Base-by-base conservation (phyloP, 2,329 filamentous ascomycete species). In the Arthrobotrys pseudoclavata region DNA sequence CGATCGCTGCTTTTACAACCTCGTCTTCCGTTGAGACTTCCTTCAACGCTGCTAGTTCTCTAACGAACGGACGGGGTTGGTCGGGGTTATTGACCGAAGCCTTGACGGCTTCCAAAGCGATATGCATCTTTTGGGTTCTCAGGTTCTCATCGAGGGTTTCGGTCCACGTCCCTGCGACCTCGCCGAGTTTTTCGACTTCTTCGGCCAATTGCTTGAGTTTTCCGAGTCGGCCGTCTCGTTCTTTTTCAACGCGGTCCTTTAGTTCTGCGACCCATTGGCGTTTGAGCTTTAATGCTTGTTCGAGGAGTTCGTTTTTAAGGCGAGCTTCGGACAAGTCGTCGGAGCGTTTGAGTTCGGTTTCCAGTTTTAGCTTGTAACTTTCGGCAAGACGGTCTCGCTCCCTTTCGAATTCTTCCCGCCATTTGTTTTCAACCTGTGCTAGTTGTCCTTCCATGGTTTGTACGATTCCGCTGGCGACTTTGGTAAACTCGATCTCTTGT, bases 51-150 rank as follows among this genome's bases (percentile, higher is more conserved):
- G 97, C 93, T 13, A 99, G 90, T 86, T 99, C 96, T 79, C 91
- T 90, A 82, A 97, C 89, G 84, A 99, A 99, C 3, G 96, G 96
- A 48, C 89, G 88, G 20, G 95, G 92, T 81, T 90, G 88, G 50
- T 90, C 86, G 12, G 91, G 88, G 80, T 91, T 91, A 82, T 94
- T 91, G 22, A 98, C 88, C 62, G 91, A 93, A 72, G 92, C 90
- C 80, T 93, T 91, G 63, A 98, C 94, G 45, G 95, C 93, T 83
- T 99, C 96, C 31, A 98, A 92, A 20, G 96, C 96, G 40, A 99
- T 93, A 83, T 97, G 93, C 29, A 99, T 90, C 85, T 98, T 94
- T 85, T 99, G 96, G 0, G 96, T 97, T 84, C 92, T 91, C 79
- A 98, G 89, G 85, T 96, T 98, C 76, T 89, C 87, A 83, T 98